Evolutionary conservation across 1,284 basidiomycete genomes (phyloP).

Genomic region (Rhodotorula sp.): DNA sequence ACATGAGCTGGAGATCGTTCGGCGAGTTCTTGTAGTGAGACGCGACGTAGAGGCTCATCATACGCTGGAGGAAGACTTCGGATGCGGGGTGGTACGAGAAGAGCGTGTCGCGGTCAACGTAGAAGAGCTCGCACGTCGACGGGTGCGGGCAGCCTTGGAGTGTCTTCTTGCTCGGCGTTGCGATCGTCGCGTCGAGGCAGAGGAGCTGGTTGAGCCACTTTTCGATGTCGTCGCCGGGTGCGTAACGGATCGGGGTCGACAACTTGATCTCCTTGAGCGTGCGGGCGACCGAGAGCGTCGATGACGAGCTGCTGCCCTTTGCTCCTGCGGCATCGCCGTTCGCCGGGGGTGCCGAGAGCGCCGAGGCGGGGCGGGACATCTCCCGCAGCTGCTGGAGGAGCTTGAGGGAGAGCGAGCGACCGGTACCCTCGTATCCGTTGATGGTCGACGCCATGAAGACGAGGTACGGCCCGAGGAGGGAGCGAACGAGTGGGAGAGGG

Average conservation of each 20-base stretch:
- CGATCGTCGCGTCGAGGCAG: constrained; percentile 86
- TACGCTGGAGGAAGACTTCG: constrained; percentile 92
- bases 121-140: constrained; percentile 88
- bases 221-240: constrained; percentile 82
- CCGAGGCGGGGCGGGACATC: constrained; percentile 67
- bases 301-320: constrained; percentile 24
- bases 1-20: constrained; percentile 94
- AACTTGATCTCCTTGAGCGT: constrained; percentile 91
- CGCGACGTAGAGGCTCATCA: constrained; percentile 97
- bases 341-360: constrained; percentile 57
- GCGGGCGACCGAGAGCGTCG: constrained; percentile 57
- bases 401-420: constrained; percentile 93
- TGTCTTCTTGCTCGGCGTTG: constrained; percentile 57
- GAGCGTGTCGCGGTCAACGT: constrained; percentile 91
- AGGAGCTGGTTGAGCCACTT: constrained; percentile 89
- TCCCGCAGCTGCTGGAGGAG: constrained; percentile 96
- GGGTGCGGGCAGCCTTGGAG: constrained; percentile 85
- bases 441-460: constrained; percentile 98
- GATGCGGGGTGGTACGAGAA: constrained; percentile 97
- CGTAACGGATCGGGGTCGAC: constrained; percentile 91
- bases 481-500: constrained; percentile 88
- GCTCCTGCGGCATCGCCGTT: constrained; percentile 53
- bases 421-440: constrained; percentile 99
- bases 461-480: constrained; percentile 93
- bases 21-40: constrained; percentile 99